Evolutionary conservation across 2,329 filamentous ascomycete species (phyloP), one percentile per base, ranked within the genome.

Genomic region (Cercospora sp.): DNA sequence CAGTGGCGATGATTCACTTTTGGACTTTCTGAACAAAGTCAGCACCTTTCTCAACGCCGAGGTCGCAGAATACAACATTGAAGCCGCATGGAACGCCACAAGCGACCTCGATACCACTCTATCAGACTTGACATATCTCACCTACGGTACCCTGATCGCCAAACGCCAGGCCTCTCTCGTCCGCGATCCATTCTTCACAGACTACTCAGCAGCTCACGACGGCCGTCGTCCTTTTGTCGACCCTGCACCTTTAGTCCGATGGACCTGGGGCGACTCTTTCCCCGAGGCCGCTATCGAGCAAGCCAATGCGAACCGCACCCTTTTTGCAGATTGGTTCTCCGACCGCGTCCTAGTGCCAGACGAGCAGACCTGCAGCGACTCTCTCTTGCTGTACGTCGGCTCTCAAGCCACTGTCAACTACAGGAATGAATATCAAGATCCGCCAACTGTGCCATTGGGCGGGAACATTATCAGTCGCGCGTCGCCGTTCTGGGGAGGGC

Each of bases 401-500:
- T 79, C 75, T 51, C 72, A 70, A 67, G 84, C 73, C 70, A 79
- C 68, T 28, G 76, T 76, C 68, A 82, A 74, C 28, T 83, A 84
- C 67, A 79, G 83, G 31, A 84, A 86, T 70, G 70, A 73, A 4
- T 85, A 85, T 69, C 68, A 73, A 3, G 74, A 73, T 5, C 73
- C 79, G 1, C 85, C 86, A 0, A 75, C 76, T 0, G 75, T 81
- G 3, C 85, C 86, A 0, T 83, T 86, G 0, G 78, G 80, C 8
- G 85, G 85, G 0, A 87, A 85, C 65, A 72, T 74, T 2, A 79
- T 83, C 0, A 73, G 84, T 3, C 81, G 84, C 5, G 79, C 87
- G 7, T 83, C 82, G 0, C 79, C 81, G 1, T 83, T 84, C 45
- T 79, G 79, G 5, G 84, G 86, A 71, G 77, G 77, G 1, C 82